A percentile compares a stretch with the other conserved stretches of the same genome.
Evolutionary conservation across 2,329 filamentous ascomycete species (phyloP).

Genomic region (Laburnicola sp.): DNA sequence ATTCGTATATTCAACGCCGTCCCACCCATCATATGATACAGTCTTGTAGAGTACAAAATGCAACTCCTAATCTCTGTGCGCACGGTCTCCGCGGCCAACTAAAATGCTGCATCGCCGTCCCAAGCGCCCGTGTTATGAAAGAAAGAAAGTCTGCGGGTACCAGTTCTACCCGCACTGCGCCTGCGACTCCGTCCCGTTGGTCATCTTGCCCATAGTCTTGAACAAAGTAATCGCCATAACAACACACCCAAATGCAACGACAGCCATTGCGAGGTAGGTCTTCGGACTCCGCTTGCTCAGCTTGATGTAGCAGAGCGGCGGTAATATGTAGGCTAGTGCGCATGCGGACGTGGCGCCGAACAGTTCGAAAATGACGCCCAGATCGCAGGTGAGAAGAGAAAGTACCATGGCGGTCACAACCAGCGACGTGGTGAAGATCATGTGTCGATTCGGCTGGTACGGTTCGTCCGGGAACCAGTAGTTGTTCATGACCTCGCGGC

Average conservation of each 20-base stretch:
- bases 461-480: constrained; percentile 74
- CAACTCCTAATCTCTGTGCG: neutral
- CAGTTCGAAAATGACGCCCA: constrained; percentile 92
- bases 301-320: constrained; percentile 93
- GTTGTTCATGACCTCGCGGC: constrained; percentile 91
- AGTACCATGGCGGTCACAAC: constrained; percentile 78
- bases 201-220: constrained; percentile 36
- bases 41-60: neutral
- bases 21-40: neutral
- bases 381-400: constrained; percentile 84
- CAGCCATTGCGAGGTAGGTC: constrained; percentile 70
- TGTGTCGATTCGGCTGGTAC: constrained; percentile 80
- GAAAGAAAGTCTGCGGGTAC: constrained; percentile 1
- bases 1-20: neutral
- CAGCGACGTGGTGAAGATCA: constrained; percentile 80
- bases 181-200: constrained; percentile 24
- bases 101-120: constrained; percentile 5
- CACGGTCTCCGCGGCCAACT: constrained; percentile 27
- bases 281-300: constrained; percentile 76
- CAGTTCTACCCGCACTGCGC: constrained; percentile 30
- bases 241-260: constrained; percentile 73
- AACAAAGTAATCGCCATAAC: constrained; percentile 71
- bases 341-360: constrained; percentile 95
- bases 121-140: constrained; percentile 24
- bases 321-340: constrained; percentile 91